These are phyloP conservation scores for Hypoxylon sp. DNA, from an alignment of 2,329 filamentous ascomycete genomes.

Conservation along the genomic window DNA sequence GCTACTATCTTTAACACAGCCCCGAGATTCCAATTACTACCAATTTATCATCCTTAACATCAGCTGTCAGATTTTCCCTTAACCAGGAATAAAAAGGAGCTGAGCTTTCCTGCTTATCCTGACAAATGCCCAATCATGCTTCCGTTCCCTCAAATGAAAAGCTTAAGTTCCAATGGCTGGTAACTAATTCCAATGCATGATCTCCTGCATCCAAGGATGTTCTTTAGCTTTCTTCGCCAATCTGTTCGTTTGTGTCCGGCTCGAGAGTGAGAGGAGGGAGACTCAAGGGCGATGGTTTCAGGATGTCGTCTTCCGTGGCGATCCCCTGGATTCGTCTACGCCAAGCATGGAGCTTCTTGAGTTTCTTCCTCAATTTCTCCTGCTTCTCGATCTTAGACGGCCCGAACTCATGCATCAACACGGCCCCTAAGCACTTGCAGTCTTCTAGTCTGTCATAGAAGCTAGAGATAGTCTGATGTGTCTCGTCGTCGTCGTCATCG, in stretches of 20 bases:
- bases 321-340: not conserved
- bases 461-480: not conserved
- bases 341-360: not conserved
- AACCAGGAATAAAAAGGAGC: not conserved
- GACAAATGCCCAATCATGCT: not conserved
- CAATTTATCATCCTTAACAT: not conserved
- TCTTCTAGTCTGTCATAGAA: not conserved
- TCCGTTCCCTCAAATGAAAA: not conserved
- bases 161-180: not conserved
- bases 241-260: not conserved
- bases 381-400: not conserved
- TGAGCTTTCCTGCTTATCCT: not conserved
- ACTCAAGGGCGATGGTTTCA: constrained; percentile 3
- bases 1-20: not conserved
- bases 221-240: not conserved
- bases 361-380: not conserved
- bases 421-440: constrained; percentile 1
- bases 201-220: not conserved
- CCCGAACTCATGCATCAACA: not conserved
- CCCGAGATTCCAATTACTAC: not conserved
- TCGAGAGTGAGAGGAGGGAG: not conserved
- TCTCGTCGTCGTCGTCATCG: not conserved
- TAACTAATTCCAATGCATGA: not conserved
- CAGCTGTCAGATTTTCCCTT: not conserved
- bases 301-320: not conserved